A percentile compares a stretch with the other conserved stretches of the same genome.
These are phyloP conservation scores for Poterioochromonas sp. DNA, from an alignment of 352 stramenopile genomes.

Conservation along the genomic window DNA sequence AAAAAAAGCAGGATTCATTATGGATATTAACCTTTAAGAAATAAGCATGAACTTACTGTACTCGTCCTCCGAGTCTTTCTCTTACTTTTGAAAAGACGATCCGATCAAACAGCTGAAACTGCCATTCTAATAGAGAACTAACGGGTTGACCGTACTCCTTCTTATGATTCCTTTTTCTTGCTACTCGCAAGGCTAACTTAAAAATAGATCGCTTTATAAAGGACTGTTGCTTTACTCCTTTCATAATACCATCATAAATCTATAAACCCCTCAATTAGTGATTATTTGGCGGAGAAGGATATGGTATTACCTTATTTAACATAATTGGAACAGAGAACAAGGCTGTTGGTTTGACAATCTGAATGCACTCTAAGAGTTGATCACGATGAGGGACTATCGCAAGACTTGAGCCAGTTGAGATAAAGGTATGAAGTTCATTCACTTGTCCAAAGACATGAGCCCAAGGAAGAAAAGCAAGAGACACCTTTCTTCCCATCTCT, in stretches of 20 bases:
- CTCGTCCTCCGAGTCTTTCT: slow-evolving; percentile 43
- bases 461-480: slow-evolving; percentile 65
- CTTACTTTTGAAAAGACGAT: slow-evolving; percentile 59
- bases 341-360: slow-evolving; percentile 56
- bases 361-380: slow-evolving; percentile 60
- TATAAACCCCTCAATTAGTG: too few relatives aligned
- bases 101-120: slow-evolving; percentile 44
- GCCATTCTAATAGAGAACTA: too few relatives aligned
- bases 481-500: slow-evolving; percentile 43
- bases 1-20: too few relatives aligned
- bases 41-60: too few relatives aligned
- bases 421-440: slow-evolving; percentile 54
- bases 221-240: slow-evolving; percentile 37
- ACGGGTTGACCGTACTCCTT: slow-evolving; percentile 32
- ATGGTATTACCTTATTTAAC: slow-evolving; percentile 62
- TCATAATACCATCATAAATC: slow-evolving; percentile 46
- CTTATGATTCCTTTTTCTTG: slow-evolving; percentile 35
- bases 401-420: slow-evolving; percentile 57
- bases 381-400: slow-evolving; percentile 62
- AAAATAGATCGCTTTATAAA: slow-evolving; percentile 40
- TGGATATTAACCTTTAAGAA: too few relatives aligned
- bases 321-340: slow-evolving; percentile 64
- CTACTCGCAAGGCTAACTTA: slow-evolving; percentile 36
- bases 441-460: slow-evolving; percentile 65
- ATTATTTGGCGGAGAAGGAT: too few relatives aligned